Evolutionary conservation across 345 rosid genomes (phyloP).

Genomic region (Capsella bursapastoris): DNA sequence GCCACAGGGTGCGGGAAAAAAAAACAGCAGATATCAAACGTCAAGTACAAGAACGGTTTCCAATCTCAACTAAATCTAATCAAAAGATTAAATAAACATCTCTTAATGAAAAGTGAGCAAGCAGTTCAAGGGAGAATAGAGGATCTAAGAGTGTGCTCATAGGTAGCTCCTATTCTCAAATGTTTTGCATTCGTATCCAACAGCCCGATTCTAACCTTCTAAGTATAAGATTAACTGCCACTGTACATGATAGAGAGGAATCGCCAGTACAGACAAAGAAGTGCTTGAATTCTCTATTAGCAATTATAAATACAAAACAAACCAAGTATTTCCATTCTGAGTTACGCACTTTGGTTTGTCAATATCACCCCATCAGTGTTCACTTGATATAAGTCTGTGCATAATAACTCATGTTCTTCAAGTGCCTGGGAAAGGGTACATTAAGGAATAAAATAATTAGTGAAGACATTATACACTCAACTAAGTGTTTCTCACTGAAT

Average conservation of each 20-base stretch:
- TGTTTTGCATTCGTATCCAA: conserved; percentile 9
- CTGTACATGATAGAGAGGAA: conserved; percentile 14
- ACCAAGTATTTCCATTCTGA: conserved; percentile 20
- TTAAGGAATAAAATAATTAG: conserved; percentile 15
- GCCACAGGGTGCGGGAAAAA: neutral
- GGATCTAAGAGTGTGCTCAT: conserved; percentile 10
- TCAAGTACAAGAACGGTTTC: conserved; percentile 12
- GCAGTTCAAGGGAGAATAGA: neutral
- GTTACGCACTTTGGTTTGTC: conserved; percentile 75
- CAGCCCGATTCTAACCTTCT: conserved; percentile 2
- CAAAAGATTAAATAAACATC: neutral
- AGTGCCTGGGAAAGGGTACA: conserved; percentile 62
- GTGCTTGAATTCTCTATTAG: conserved; percentile 12
- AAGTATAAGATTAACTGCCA: conserved; percentile 8
- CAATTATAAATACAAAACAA: conserved; percentile 26
- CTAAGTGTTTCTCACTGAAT: conserved; percentile 6
- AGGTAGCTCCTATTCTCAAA: conserved; percentile 10
- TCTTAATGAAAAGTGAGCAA: too few relatives aligned
- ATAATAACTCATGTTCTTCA: conserved; percentile 85
- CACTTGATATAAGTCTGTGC: conserved; percentile 73
- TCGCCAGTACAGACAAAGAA: conserved; percentile 4
- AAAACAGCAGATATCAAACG: conserved; percentile 3
- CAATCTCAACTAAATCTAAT: conserved; percentile 7
- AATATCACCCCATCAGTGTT: conserved; percentile 81
- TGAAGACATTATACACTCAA: conserved; percentile 47